phyloP scores from a whole-genome alignment of 345 rosid species.

The Angophora floribunda region DNA sequence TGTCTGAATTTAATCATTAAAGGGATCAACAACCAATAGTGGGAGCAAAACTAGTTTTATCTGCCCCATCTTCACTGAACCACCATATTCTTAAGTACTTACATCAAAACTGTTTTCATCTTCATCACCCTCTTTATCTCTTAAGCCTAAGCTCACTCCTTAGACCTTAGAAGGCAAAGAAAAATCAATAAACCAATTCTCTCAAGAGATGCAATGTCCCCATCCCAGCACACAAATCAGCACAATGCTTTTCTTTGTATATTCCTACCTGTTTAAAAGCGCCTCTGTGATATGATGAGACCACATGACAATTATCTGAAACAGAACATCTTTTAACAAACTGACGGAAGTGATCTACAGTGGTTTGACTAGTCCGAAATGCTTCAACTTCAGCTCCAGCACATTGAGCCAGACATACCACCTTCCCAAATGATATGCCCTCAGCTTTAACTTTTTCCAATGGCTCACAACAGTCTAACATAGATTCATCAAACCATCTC shows the following conservation, averaged over 20 bases:
- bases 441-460: constrained; percentile 67
- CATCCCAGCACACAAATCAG: not conserved
- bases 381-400: constrained; percentile 94
- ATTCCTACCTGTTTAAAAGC: constrained; percentile 53
- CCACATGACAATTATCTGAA: constrained; percentile 71
- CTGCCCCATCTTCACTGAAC: not conserved
- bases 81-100: not conserved
- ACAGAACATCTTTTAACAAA: constrained; percentile 45
- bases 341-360: constrained; percentile 64
- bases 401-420: constrained; percentile 83
- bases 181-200: not conserved
- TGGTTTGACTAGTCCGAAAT: constrained; percentile 69
- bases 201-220: not conserved
- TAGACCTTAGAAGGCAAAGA: not conserved
- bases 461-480: constrained; percentile 95
- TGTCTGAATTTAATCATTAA: not conserved
- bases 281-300: constrained; percentile 76
- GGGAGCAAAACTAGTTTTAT: not conserved
- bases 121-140: not conserved
- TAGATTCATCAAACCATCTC: constrained; percentile 99
- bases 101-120: not conserved
- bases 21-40: not conserved
- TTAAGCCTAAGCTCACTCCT: not conserved
- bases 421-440: constrained; percentile 86
- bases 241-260: not conserved